Percentiles rank a stretch among this genome's conserved stretches.
Conservation (phyloP, 768 basidiomycete species). For the Termitomyces sp. region DNA sequence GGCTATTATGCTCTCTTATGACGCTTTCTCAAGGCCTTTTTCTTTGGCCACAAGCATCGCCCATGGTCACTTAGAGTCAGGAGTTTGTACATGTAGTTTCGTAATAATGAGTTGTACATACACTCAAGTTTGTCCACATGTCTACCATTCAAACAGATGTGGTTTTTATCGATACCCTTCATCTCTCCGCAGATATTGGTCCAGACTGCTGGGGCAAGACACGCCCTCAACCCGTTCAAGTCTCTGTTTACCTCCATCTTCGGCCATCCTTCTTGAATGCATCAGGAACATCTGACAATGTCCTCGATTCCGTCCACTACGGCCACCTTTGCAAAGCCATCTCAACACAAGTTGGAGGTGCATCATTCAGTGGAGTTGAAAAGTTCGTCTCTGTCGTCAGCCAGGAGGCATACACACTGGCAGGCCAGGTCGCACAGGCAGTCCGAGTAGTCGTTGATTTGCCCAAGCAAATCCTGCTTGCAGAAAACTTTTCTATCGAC, state of each 20-base stretch:
- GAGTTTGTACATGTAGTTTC: not conserved
- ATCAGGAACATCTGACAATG: conserved; percentile 47
- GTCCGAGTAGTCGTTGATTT: conserved; percentile 40
- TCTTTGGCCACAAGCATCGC: not conserved
- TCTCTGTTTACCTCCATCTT: conserved; percentile 49
- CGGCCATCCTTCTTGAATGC: conserved; percentile 34
- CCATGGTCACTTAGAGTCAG: not conserved
- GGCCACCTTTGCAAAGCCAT: conserved; percentile 54
- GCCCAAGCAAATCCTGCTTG: conserved; percentile 51
- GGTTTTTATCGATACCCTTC: conserved; percentile 41
- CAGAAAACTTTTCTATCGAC: conserved; percentile 38
- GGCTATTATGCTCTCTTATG: not conserved
- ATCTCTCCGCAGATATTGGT: conserved; percentile 39
- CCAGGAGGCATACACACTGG: conserved; percentile 31
- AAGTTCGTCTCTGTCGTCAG: conserved; percentile 33
- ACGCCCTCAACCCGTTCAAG: conserved; percentile 46
- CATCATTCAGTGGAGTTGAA: conserved; percentile 22
- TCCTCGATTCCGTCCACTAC: conserved; percentile 61
- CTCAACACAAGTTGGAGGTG: conserved; percentile 21
- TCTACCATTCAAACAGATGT: conserved; percentile 26
- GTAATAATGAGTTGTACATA: not conserved
- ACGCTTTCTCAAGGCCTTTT: not conserved
- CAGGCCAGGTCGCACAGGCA: conserved; percentile 29
- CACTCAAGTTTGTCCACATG: not conserved
- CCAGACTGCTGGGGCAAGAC: conserved; percentile 47